These are phyloP conservation scores for Rhizophora mangle DNA, from an alignment of 345 rosid species.

Conservation along the genomic window DNA sequence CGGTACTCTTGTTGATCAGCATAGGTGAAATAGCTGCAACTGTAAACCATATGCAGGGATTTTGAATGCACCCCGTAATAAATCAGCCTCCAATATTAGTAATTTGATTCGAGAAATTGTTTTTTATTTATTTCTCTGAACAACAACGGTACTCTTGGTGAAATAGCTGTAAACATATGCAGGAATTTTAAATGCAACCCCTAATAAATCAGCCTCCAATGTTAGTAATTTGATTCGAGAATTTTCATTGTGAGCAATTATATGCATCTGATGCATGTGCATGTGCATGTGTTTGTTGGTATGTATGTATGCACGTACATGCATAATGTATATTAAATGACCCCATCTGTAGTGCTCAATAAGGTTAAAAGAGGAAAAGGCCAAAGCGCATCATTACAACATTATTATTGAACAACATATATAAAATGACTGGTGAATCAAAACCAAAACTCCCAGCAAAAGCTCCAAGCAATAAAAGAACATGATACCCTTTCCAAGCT, in stretches of 20 bases:
- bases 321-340: too few relatives aligned
- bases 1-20: not conserved
- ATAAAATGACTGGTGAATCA: too few relatives aligned
- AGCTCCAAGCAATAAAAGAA: not conserved
- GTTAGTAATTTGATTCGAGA: not conserved
- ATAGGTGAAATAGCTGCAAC: too few relatives aligned
- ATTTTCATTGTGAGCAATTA: not conserved
- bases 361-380: too few relatives aligned
- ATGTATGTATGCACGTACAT: too few relatives aligned
- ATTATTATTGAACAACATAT: too few relatives aligned
- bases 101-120: not conserved
- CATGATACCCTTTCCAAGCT: constrained; percentile 4
- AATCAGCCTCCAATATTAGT: not conserved
- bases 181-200: not conserved
- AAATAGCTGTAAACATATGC: not conserved
- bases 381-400: too few relatives aligned
- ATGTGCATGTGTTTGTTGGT: not conserved
- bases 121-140: not conserved
- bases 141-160: not conserved
- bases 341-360: too few relatives aligned
- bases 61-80: not conserved
- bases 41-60: not conserved
- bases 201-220: not conserved
- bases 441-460: too few relatives aligned
- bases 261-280: not conserved